These are phyloP conservation scores for Eudorina sp. DNA, from an alignment of 139 green algal genomes.

Conservation along the genomic window DNA sequence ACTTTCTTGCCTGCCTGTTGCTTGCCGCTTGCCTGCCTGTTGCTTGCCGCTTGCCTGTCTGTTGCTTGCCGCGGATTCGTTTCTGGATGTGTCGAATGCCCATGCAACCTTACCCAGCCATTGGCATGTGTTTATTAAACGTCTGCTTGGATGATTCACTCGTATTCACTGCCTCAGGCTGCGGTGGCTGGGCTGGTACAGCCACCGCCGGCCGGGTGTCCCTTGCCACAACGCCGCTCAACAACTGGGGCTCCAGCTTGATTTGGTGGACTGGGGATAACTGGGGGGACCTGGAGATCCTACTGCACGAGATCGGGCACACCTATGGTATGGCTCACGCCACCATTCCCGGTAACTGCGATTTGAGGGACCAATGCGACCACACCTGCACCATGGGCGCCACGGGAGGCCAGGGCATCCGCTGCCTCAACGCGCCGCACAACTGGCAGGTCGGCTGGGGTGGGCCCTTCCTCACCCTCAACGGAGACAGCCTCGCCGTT, in stretches of 20 bases:
- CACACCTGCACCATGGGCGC: neutral
- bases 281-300: neutral
- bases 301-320: neutral
- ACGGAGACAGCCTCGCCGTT: neutral
- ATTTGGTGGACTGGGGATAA: neutral
- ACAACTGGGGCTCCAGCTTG: neutral
- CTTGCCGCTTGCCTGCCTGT: neutral
- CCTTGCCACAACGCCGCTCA: neutral
- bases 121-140: neutral
- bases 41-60: neutral
- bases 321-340: neutral
- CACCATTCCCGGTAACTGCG: neutral
- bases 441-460: slow-evolving; percentile 5
- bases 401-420: neutral
- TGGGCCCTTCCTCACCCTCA: neutral
- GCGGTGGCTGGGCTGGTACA: neutral
- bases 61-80: neutral
- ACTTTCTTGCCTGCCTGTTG: neutral
- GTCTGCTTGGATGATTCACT: neutral
- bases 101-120: neutral
- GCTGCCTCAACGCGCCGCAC: neutral
- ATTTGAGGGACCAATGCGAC: neutral
- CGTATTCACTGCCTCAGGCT: neutral
- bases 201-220: neutral
- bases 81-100: neutral